These are phyloP conservation scores for Aechmea fasciata DNA, from an alignment of 176 grass and related monocot species.

Conservation along the genomic window DNA sequence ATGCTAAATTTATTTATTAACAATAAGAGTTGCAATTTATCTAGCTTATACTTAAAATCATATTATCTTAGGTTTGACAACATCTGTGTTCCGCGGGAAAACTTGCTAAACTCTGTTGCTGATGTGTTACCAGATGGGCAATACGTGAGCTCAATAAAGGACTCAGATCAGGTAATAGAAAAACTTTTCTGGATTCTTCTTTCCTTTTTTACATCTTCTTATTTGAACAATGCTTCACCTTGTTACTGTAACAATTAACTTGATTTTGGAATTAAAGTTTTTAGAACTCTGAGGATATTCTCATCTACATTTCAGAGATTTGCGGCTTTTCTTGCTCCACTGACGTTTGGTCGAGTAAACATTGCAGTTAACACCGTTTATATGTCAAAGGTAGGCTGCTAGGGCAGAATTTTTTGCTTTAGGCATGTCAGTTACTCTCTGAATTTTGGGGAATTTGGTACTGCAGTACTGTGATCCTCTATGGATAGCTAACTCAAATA, in stretches of 20 bases:
- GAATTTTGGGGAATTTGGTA: not conserved
- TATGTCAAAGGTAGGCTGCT: constrained; percentile 69
- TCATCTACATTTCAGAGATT: constrained; percentile 55
- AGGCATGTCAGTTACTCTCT: not conserved
- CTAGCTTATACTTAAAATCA: not conserved
- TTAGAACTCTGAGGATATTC: constrained; percentile 3
- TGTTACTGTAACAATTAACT: not conserved
- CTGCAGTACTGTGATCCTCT: not conserved
- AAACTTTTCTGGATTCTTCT: not conserved
- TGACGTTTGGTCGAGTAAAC: constrained; percentile 85
- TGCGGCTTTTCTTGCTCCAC: constrained; percentile 85
- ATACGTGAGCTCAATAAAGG: constrained; percentile 78
- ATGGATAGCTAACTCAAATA: not conserved
- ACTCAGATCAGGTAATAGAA: constrained; percentile 61
- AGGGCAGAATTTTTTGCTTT: constrained; percentile 5
- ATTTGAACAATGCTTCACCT: not conserved
- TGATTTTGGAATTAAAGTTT: not conserved
- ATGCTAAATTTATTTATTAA: not conserved
- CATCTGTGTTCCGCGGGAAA: constrained; percentile 68
- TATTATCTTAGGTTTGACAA: constrained; percentile 70
- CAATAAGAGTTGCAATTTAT: not conserved
- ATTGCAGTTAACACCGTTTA: constrained; percentile 77
- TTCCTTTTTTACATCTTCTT: not conserved
- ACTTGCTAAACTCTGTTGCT: constrained; percentile 91
- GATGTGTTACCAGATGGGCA: constrained; percentile 88